These are phyloP conservation scores for Oligophagozyma castellii DNA, from an alignment of 1,139 yeast species.

Conservation along the genomic window DNA sequence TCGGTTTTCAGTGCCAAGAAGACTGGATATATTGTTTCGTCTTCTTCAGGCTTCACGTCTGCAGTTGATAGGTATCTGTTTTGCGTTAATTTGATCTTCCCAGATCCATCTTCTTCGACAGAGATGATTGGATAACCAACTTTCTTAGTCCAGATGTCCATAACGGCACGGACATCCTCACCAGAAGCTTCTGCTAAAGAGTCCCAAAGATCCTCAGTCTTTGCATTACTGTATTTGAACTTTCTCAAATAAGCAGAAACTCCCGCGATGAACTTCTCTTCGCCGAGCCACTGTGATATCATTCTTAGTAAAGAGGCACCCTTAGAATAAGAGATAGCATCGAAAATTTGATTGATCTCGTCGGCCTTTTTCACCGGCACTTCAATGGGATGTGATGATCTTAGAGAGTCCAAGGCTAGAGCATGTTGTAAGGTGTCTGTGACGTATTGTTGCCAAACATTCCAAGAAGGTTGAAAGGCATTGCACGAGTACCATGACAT, in stretches of 20 bases:
- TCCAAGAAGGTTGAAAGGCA: conserved; percentile 73
- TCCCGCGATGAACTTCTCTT: conserved; percentile 62
- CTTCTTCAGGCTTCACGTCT: conserved; percentile 62
- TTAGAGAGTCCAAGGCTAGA: conserved; percentile 53
- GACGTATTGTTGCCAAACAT: conserved; percentile 65
- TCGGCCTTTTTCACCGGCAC: conserved; percentile 72
- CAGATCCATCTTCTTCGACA: conserved; percentile 35
- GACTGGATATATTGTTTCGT: conserved; percentile 64
- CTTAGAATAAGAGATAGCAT: conserved; percentile 71
- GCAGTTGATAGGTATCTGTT: conserved; percentile 70
- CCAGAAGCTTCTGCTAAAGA: conserved; percentile 64
- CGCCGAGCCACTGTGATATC: conserved; percentile 67
- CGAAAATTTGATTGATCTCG: conserved; percentile 79
- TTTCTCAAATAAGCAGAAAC: conserved; percentile 58
- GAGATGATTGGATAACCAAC: conserved; percentile 75
- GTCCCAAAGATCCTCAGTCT: conserved; percentile 69
- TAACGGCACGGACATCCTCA: conserved; percentile 53
- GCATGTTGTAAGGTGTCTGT: conserved; percentile 60
- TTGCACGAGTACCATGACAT: conserved; percentile 74
- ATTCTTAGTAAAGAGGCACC: conserved; percentile 71
- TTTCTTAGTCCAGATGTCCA: conserved; percentile 73
- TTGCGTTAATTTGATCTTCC: conserved; percentile 42
- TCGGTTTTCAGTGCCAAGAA: conserved; percentile 68
- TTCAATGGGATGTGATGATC: conserved; percentile 78
- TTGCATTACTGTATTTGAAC: conserved; percentile 64